phyloP scores from a whole-genome alignment of 768 basidiomycete genomes.

The Mycena kentingensis region DNA sequence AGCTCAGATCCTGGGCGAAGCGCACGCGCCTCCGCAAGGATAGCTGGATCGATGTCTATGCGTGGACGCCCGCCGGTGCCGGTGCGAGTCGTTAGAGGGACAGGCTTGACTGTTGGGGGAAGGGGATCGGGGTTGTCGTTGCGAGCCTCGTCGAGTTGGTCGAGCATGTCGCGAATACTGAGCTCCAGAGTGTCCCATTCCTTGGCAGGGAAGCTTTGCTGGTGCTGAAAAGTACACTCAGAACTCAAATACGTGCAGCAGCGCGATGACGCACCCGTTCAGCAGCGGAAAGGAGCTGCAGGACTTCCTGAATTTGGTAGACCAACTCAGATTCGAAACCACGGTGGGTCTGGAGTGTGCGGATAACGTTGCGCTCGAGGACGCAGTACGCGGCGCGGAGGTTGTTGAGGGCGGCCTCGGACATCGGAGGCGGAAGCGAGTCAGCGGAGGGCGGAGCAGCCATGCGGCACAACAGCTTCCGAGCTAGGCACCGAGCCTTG shows the following conservation, averaged over 20 bases:
- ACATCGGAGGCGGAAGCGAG: neutral
- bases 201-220: neutral
- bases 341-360: constrained; percentile 12
- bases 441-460: neutral
- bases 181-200: neutral
- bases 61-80: neutral
- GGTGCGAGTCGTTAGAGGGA: neutral
- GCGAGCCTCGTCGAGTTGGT: neutral
- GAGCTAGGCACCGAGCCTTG: too few relatives aligned
- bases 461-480: neutral
- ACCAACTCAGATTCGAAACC: constrained; percentile 6
- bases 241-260: too few relatives aligned
- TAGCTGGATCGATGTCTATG: neutral
- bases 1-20: too few relatives aligned
- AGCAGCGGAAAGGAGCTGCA: neutral
- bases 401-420: constrained; percentile 7
- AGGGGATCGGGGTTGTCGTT: neutral
- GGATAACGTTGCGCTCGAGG: constrained; percentile 10
- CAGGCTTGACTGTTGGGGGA: neutral
- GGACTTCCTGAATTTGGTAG: constrained; percentile 1
- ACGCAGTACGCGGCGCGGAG: constrained; percentile 12
- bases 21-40: neutral
- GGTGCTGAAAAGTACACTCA: neutral
- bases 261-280: neutral
- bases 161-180: neutral